Conservation (phyloP, 106 monocot genomes). For the Posidonia australis region DNA sequence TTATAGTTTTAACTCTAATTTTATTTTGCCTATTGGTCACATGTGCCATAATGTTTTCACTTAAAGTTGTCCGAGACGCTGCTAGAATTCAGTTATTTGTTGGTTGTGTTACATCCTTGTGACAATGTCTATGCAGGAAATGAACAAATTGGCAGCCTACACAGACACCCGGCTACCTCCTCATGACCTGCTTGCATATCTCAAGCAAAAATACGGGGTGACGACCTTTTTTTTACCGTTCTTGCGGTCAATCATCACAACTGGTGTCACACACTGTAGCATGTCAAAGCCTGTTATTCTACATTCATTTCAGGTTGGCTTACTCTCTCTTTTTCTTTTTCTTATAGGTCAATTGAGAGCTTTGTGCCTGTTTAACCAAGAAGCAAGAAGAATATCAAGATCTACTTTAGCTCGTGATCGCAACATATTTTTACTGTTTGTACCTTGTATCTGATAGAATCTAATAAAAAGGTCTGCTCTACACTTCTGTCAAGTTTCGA, state of each 20-base stretch:
- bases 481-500: not conserved
- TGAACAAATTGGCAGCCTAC: constrained; percentile 61
- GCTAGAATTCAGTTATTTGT: not conserved
- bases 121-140: constrained; percentile 25
- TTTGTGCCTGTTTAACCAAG: not conserved
- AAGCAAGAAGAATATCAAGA: not conserved
- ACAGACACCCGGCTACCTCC: constrained; percentile 26
- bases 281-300: not conserved
- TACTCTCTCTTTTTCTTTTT: not conserved
- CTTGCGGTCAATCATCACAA: too few relatives aligned
- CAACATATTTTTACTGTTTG: not conserved
- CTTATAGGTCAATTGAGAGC: not conserved
- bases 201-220: constrained; percentile 44
- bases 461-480: not conserved
- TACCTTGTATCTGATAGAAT: not conserved
- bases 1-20: too few relatives aligned
- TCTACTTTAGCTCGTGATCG: not conserved
- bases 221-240: not conserved
- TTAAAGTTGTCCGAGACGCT: not conserved
- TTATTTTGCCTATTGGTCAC: too few relatives aligned
- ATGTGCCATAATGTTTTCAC: not conserved
- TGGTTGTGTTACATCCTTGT: too few relatives aligned
- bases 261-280: not conserved
- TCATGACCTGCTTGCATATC: constrained; percentile 20
- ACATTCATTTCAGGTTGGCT: not conserved